Percentiles rank a stretch among this genome's conserved stretches.
phyloP scores from a whole-genome alignment of 805 yeast species.

The Lipomyces starkeyi region DNA sequence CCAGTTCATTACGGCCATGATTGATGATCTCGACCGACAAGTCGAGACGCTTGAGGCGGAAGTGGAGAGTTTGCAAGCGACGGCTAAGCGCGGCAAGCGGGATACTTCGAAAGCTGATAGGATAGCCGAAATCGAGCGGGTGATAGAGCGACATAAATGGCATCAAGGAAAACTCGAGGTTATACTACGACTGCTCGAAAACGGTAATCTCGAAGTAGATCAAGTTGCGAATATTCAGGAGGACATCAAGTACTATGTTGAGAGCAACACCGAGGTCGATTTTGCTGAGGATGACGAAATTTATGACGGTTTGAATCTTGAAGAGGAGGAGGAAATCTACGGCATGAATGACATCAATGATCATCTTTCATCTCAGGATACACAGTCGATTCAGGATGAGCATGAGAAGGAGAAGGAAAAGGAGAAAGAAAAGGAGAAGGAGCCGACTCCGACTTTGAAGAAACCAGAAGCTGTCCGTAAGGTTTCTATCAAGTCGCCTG shows the following conservation, averaged over 20 bases:
- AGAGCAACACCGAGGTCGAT: slow-evolving; percentile 89
- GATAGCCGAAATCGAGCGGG: slow-evolving; percentile 65
- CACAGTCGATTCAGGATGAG: slow-evolving; percentile 35
- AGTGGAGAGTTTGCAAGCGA: slow-evolving; percentile 58
- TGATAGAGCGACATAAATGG: slow-evolving; percentile 73
- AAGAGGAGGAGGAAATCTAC: slow-evolving; percentile 56
- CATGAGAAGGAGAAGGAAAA: slow-evolving; percentile 28
- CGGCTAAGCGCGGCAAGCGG: slow-evolving; percentile 64
- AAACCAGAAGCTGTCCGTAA: slow-evolving; percentile 21
- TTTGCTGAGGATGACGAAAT: slow-evolving; percentile 92
- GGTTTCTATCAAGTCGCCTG: slow-evolving; percentile 28
- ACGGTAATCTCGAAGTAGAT: slow-evolving; percentile 79
- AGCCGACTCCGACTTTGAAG: slow-evolving; percentile 22
- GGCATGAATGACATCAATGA: slow-evolving; percentile 44
- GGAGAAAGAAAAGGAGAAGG: slow-evolving; percentile 30
- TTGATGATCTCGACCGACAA: slow-evolving; percentile 84
- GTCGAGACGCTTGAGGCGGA: slow-evolving; percentile 78
- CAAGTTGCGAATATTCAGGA: slow-evolving; percentile 78
- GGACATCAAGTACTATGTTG: slow-evolving; percentile 91
- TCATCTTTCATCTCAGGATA: slow-evolving; percentile 30
- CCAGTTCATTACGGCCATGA: slow-evolving; percentile 68
- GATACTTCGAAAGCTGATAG: slow-evolving; percentile 62
- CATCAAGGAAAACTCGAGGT: slow-evolving; percentile 81
- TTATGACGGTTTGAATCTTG: slow-evolving; percentile 83
- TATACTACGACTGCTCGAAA: slow-evolving; percentile 75